Conservation (phyloP, 768 basidiomycete species). For the Mycena metata region DNA sequence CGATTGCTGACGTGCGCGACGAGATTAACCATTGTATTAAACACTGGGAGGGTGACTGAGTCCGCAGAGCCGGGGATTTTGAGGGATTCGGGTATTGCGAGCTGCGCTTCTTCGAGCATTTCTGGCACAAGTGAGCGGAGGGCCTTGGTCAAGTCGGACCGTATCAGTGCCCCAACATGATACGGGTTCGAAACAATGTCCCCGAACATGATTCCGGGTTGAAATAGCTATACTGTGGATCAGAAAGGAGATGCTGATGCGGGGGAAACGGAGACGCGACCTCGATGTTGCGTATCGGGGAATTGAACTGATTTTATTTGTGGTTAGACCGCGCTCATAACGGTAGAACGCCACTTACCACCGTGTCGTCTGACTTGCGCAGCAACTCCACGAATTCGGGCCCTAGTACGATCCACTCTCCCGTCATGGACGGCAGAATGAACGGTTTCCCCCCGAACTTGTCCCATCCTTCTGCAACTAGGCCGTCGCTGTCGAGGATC, state of each 20-base stretch:
- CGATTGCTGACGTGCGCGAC: slow-evolving; percentile 38
- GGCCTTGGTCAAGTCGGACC: slow-evolving; percentile 35
- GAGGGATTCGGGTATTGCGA: slow-evolving; percentile 30
- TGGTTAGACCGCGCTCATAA: too few relatives aligned
- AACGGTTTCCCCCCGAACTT: slow-evolving; percentile 35
- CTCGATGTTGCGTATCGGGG: slow-evolving; percentile 19
- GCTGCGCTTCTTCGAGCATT: slow-evolving; percentile 34
- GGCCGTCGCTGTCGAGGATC: slow-evolving; percentile 23
- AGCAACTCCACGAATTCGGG: slow-evolving; percentile 34
- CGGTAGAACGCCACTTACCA: slow-evolving; percentile 22
- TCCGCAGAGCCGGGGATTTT: slow-evolving; percentile 1
- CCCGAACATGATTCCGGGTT: slow-evolving; percentile 25
- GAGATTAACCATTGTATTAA: slow-evolving; percentile 34
- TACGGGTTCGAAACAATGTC: slow-evolving; percentile 30
- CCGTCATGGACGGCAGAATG: slow-evolving; percentile 34
- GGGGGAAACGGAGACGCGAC: not conserved
- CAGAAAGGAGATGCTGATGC: not conserved
- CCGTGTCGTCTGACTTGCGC: slow-evolving; percentile 32
- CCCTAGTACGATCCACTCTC: slow-evolving; percentile 34
- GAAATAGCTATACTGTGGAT: not conserved
- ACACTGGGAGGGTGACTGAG: slow-evolving; percentile 28
- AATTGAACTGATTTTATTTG: slow-evolving; percentile 13
- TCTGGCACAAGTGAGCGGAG: slow-evolving; percentile 31
- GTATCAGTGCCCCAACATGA: slow-evolving; percentile 27
- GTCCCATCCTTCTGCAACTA: slow-evolving; percentile 34